phyloP scores from a whole-genome alignment of 139 green algal genomes.

The Chlamydomonas incerta region DNA sequence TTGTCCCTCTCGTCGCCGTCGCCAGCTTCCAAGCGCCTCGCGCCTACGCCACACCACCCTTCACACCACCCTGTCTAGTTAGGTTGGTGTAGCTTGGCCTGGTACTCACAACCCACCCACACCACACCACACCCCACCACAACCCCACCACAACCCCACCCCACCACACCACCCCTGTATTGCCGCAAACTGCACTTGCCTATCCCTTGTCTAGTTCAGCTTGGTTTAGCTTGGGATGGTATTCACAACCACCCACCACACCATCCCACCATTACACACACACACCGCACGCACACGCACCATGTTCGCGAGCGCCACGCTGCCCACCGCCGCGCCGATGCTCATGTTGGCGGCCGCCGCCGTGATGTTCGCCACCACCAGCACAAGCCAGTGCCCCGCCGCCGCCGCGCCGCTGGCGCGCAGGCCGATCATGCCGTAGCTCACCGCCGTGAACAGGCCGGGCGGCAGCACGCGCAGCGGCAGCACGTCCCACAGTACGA shows the following conservation, averaged over 20 bases:
- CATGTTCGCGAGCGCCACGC: constrained; percentile 74
- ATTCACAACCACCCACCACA: not conserved
- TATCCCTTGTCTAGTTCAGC: too few relatives aligned
- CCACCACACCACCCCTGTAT: not conserved
- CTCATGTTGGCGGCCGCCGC: constrained; percentile 67
- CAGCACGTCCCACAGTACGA: constrained; percentile 77
- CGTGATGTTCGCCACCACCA: constrained; percentile 74
- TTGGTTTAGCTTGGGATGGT: too few relatives aligned
- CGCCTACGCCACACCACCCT: too few relatives aligned
- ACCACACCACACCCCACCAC: too few relatives aligned
- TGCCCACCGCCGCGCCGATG: constrained; percentile 71
- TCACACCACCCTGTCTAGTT: too few relatives aligned
- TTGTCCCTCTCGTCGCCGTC: too few relatives aligned
- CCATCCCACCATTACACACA: not conserved
- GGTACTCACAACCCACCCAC: too few relatives aligned
- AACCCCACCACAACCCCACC: too few relatives aligned
- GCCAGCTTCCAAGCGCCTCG: too few relatives aligned
- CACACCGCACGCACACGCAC: constrained; percentile 2
- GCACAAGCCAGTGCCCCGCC: constrained; percentile 49
- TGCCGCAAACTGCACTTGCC: too few relatives aligned
- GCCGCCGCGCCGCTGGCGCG: constrained; percentile 37
- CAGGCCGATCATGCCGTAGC: constrained; percentile 78
- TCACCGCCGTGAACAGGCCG: constrained; percentile 66
- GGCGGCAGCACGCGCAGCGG: constrained; percentile 78
- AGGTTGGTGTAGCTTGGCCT: too few relatives aligned